phyloP scores from a whole-genome alignment of 2,329 filamentous ascomycete genomes.

The Trichoderma koningii region DNA sequence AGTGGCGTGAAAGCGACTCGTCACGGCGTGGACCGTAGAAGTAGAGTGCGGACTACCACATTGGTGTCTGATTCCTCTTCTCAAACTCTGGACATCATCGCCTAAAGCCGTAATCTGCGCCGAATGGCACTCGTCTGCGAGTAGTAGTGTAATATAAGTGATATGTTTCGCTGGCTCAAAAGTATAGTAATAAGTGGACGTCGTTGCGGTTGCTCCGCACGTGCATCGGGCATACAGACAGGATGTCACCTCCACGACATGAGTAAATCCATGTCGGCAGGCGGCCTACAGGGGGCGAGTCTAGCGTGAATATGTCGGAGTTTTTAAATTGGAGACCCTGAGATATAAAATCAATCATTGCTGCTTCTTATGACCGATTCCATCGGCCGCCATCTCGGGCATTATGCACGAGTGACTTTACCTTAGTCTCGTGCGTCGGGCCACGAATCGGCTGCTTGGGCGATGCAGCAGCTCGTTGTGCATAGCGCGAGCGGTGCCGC shows the following conservation, averaged over 20 bases:
- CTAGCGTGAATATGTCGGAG: conserved; percentile 17
- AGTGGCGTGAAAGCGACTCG: background rate
- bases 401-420: background rate
- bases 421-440: background rate
- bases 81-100: background rate
- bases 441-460: conserved; percentile 10
- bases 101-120: conserved; percentile 4
- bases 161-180: background rate
- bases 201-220: conserved; percentile 8
- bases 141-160: background rate
- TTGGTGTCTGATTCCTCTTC: background rate
- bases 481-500: background rate
- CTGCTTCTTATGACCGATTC: conserved; percentile 6
- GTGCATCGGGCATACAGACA: background rate
- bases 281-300: background rate
- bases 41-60: background rate
- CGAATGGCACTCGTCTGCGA: background rate
- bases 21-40: background rate
- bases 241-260: conserved; percentile 13
- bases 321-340: conserved; percentile 9
- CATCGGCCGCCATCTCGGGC: conserved; percentile 10
- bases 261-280: background rate
- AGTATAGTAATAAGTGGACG: background rate
- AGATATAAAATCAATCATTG: background rate
- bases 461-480: background rate